A percentile compares a stretch with the other conserved stretches of the same genome.
Evolutionary conservation across 306 rosid species (phyloP).

Genomic region (Cicer pinnatifidum): DNA sequence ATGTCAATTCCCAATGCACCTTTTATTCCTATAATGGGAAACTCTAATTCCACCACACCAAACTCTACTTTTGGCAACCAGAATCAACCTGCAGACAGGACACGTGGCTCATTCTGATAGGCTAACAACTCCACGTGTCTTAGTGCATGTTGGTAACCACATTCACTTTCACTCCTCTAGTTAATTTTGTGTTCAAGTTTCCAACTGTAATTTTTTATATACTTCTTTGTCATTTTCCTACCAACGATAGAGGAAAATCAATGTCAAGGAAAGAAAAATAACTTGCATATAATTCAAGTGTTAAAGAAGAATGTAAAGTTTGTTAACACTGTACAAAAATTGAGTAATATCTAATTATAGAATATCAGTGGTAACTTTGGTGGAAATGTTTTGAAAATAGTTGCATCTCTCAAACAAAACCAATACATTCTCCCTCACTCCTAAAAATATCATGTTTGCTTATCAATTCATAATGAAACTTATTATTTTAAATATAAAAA

Average conservation of each 20-base stretch:
- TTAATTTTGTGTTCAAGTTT: too few species aligned
- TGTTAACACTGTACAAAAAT: not conserved
- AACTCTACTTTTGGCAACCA: not conserved
- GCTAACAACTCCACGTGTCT: not conserved
- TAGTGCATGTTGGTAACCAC: too few species aligned
- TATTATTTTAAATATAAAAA: too few species aligned
- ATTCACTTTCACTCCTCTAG: too few species aligned
- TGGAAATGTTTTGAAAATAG: too few species aligned
- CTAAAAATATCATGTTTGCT: too few species aligned
- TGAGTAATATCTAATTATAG: not conserved
- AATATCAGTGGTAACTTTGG: too few species aligned
- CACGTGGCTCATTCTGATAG: not conserved
- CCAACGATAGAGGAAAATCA: not conserved
- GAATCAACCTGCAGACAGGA: slow-evolving; percentile 13
- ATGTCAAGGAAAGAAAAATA: not conserved
- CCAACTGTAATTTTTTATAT: too few species aligned
- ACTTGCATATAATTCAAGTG: not conserved
- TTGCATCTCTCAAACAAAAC: too few species aligned
- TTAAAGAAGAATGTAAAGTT: slow-evolving; percentile 17
- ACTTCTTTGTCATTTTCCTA: slow-evolving; percentile 11
- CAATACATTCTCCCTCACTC: too few species aligned
- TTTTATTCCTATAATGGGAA: slow-evolving; percentile 42
- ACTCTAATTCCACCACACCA: slow-evolving; percentile 40
- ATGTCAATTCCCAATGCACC: slow-evolving; percentile 45
- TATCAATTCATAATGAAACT: too few species aligned